These are phyloP conservation scores for Papiliotrema flavescens DNA, from an alignment of 1,284 basidiomycete species.

Conservation along the genomic window DNA sequence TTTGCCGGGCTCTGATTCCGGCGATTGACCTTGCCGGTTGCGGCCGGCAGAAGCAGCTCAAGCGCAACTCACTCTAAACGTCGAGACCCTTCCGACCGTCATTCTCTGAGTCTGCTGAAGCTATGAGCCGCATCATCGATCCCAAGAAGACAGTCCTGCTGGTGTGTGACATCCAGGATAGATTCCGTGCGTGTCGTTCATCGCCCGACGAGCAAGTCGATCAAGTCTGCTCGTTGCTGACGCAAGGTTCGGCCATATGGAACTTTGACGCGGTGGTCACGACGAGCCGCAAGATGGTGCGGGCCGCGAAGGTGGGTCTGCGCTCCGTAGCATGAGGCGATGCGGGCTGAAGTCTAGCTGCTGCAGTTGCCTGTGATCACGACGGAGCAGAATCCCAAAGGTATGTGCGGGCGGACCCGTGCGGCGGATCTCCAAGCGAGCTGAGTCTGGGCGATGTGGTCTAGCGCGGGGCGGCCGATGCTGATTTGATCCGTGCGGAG, in stretches of 20 bases:
- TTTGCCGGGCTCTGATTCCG: too few relatives aligned
- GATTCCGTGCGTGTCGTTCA: constrained; percentile 70
- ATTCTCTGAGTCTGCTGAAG: too few relatives aligned
- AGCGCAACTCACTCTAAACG: too few relatives aligned
- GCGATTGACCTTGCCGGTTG: too few relatives aligned
- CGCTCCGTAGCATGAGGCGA: not conserved
- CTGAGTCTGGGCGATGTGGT: too few relatives aligned
- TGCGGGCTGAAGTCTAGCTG: not conserved
- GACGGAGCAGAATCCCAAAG: constrained; percentile 80
- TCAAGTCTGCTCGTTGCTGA: not conserved
- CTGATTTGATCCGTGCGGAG: too few relatives aligned
- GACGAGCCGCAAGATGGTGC: constrained; percentile 70
- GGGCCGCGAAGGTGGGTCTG: constrained; percentile 62
- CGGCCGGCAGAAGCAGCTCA: too few relatives aligned
- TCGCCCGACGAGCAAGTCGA: too few relatives aligned
- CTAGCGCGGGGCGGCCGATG: too few relatives aligned
- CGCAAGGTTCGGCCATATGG: constrained; percentile 52
- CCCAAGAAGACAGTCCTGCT: constrained; percentile 59
- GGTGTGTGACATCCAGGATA: constrained; percentile 72
- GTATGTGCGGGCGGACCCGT: constrained; percentile 45
- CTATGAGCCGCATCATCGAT: not conserved
- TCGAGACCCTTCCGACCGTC: too few relatives aligned
- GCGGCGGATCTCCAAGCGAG: too few relatives aligned
- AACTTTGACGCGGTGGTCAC: constrained; percentile 66
- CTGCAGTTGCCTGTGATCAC: constrained; percentile 68